Conservation (phyloP, 2,329 filamentous ascomycete species). For the Fusarium guadeloupense region DNA sequence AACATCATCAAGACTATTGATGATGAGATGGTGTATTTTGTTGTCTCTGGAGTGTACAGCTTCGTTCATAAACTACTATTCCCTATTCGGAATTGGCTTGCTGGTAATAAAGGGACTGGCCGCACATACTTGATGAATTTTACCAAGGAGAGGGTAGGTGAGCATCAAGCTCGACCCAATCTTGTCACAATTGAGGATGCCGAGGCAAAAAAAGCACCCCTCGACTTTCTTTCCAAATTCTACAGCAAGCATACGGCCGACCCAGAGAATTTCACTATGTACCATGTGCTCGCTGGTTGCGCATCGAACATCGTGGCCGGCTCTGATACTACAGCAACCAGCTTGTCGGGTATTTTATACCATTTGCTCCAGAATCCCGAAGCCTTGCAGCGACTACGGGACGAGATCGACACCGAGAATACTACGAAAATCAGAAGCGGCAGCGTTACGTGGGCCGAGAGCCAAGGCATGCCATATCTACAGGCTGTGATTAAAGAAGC, state of each 20-base stretch:
- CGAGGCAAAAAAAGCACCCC: too few species aligned
- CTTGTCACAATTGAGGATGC: not conserved
- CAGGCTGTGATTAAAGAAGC: constrained; percentile 1
- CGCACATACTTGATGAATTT: constrained; percentile 20
- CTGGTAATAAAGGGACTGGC: constrained; percentile 4
- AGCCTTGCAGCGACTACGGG: not conserved
- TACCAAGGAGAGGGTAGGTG: constrained; percentile 9
- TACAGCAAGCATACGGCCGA: not conserved
- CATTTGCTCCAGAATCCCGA: not conserved
- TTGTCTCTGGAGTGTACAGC: not conserved
- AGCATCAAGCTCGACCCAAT: constrained; percentile 8
- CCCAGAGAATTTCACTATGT: not conserved
- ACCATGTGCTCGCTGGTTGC: not conserved
- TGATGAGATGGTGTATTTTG: not conserved
- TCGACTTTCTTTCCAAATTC: constrained; percentile 3
- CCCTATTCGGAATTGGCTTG: not conserved
- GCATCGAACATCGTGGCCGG: constrained; percentile 1
- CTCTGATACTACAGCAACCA: not conserved
- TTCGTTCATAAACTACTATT: not conserved
- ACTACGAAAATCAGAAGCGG: too few species aligned
- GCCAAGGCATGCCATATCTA: constrained; percentile 1
- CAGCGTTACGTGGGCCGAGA: not conserved
- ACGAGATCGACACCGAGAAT: not conserved
- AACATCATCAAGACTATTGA: constrained; percentile 47
- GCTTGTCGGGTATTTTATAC: not conserved